A percentile compares a stretch with the other conserved stretches of the same genome.
phyloP scores from a whole-genome alignment of 345 rosid species.

The Chamaenerion angustifolium region DNA sequence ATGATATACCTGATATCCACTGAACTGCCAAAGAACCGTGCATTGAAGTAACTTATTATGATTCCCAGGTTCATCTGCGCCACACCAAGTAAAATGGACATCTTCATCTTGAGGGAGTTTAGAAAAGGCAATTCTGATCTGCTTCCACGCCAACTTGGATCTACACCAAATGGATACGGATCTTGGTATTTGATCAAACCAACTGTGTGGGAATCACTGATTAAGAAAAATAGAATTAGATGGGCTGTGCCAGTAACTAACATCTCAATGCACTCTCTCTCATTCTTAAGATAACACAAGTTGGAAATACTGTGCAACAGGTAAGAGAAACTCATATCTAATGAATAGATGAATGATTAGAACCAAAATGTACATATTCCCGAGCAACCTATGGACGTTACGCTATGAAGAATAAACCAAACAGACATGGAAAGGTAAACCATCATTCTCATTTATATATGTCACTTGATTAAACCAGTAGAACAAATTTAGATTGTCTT shows the following conservation, averaged over 20 bases:
- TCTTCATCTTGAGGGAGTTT: conserved; percentile 96
- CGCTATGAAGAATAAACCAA: no score
- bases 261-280: no score
- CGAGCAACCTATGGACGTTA: no score
- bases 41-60: conserved; percentile 77
- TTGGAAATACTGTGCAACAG: no score
- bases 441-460: no score
- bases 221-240: conserved; percentile 12
- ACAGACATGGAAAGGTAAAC: no score
- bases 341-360: not conserved
- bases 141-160: conserved; percentile 99
- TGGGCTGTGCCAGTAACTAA: no score
- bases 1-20: conserved; percentile 58
- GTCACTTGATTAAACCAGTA: no score
- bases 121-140: conserved; percentile 87
- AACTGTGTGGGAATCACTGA: conserved; percentile 58
- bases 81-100: conserved; percentile 87
- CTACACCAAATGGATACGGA: conserved; percentile 92
- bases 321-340: not conserved
- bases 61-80: conserved; percentile 94
- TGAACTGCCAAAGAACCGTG: conserved; percentile 57
- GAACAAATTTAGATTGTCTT: no score
- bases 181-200: conserved; percentile 75
- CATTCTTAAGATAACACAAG: no score
- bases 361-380: no score